Evolutionary conservation across 1,284 basidiomycete genomes (phyloP), one percentile per base, ranked within the genome.

Genomic region (Macrocystidia cucumis): DNA sequence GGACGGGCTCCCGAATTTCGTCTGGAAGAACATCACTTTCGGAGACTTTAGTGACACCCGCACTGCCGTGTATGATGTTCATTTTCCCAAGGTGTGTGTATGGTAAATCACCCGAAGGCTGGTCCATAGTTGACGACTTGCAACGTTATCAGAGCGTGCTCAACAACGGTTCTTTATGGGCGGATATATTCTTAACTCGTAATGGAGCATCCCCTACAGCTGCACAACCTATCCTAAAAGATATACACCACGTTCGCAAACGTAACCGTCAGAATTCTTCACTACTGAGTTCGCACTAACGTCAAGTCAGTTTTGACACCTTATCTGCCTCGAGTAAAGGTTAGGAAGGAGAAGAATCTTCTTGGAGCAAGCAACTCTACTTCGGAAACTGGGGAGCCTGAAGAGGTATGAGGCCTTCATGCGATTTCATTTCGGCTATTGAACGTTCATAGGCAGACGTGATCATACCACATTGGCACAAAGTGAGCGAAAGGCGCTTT

Each of bases 401-500:
- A 59, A 40, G 61, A 68, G 51, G 66, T 65, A 38, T 27, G 45
- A 45, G n/a, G n/a, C n/a, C n/a, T n/a, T n/a, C n/a, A n/a, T 24
- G 5, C 24, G 9, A 31, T 22, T 32, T 17, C n/a, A 30, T 20
- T 5, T 26, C 18, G 12, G 32, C 35, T 4, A 34, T 40, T 37
- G 41, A 36, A 44, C 37, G 34, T 38, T 41, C n/a, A 40, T 51
- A 78, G 59, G 61, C 59, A 16, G 78, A 82, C 40, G 55, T 74
- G 14, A 72, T 84, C 34, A 69, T 83, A 25, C 81, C 88, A 3
- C 88, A 92, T 60, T 98, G 91, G 87, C 79, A 91, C 48, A 66
- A 62, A 44, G 84, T 83, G 48, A 34, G 56, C 55, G 31, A 11
- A 23, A 27, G n/a, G 12, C 29, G 19, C 26, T 29, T 28, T 9